Percentiles rank a stretch among this genome's conserved stretches.
phyloP scores from a whole-genome alignment of 2,329 filamentous ascomycete species.

The Arthrobotrys entomopaga region DNA sequence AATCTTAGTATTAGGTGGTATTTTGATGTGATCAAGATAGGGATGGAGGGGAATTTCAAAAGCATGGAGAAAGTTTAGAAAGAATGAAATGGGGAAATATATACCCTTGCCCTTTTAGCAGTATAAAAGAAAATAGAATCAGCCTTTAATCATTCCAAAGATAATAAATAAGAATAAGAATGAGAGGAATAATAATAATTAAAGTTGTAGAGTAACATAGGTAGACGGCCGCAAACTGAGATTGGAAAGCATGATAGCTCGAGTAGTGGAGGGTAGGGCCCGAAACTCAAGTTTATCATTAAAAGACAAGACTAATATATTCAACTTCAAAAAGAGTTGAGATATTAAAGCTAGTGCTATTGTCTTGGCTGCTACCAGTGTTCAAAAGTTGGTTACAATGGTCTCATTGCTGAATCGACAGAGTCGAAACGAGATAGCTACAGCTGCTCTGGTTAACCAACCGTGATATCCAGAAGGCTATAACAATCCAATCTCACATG shows the following conservation, averaged over 20 bases:
- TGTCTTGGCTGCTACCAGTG: no score
- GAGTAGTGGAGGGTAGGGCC: no score
- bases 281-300: no score
- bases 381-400: no score
- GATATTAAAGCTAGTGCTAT: no score
- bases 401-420: background rate
- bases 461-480: no score
- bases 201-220: background rate
- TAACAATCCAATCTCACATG: no score
- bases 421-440: background rate
- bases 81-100: constrained; percentile 34
- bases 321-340: no score
- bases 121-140: constrained; percentile 15
- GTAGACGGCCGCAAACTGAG: background rate
- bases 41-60: no score
- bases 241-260: background rate
- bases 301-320: no score
- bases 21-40: no score
- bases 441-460: background rate
- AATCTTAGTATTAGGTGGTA: background rate
- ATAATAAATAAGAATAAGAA: no score
- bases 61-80: background rate
- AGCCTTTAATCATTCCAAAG: constrained; percentile 1
- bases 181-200: background rate
- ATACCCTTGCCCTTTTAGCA: constrained; percentile 45